These are phyloP conservation scores for Botrytis galanthina DNA, from an alignment of 2,329 filamentous ascomycete genomes.

Conservation along the genomic window DNA sequence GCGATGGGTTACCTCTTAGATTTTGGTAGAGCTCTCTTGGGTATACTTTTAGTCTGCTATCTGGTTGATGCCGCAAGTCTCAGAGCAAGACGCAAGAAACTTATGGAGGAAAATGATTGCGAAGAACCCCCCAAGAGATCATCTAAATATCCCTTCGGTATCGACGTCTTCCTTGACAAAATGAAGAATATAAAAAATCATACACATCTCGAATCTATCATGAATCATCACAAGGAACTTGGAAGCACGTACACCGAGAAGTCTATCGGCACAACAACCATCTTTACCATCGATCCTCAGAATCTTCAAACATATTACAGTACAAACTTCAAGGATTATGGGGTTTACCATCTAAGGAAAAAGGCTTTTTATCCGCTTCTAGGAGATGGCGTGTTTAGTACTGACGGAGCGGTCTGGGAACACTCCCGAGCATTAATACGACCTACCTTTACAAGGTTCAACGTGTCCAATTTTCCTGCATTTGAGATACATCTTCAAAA, in stretches of 20 bases:
- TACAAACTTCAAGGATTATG: constrained; percentile 53
- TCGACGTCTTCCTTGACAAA: constrained; percentile 46
- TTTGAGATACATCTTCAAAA: constrained; percentile 57
- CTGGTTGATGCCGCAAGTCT: background rate
- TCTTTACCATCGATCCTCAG: constrained; percentile 49
- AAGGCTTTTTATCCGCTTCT: constrained; percentile 10
- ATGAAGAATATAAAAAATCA: constrained; percentile 40
- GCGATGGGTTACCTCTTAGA: background rate
- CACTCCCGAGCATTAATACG: constrained; percentile 44
- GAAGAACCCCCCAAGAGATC: constrained; percentile 45
- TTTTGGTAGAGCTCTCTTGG: too few species aligned
- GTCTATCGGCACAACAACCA: constrained; percentile 35
- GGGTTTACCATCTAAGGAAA: constrained; percentile 32
- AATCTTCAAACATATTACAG: constrained; percentile 56
- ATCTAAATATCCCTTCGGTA: constrained; percentile 50
- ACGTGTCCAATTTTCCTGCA: constrained; percentile 62
- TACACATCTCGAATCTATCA: background rate
- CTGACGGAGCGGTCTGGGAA: constrained; percentile 19
- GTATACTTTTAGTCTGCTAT: background rate
- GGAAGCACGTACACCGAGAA: background rate
- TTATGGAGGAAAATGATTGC: constrained; percentile 43
- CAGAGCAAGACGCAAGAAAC: background rate
- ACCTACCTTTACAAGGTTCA: constrained; percentile 50
- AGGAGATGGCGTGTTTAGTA: constrained; percentile 19
- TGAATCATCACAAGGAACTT: background rate